phyloP scores from a whole-genome alignment of 2,329 filamentous ascomycete genomes.

The Domatiomyces catenatus region DNA sequence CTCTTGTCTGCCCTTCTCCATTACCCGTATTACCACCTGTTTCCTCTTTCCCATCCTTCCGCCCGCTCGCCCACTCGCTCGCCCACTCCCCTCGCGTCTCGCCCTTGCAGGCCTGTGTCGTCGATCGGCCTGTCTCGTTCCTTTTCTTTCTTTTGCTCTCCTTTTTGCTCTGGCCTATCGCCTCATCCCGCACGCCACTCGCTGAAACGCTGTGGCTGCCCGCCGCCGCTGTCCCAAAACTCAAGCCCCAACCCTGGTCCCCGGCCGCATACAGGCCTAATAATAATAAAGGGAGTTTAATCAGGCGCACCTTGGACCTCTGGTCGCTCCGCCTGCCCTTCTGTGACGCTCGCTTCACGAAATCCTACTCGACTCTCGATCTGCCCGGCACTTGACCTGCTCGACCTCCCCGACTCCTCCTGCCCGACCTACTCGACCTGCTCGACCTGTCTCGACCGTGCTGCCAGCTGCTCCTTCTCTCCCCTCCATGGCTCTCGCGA shows the following conservation, averaged over 20 bases:
- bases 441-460: not conserved
- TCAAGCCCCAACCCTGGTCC: not conserved
- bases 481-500: not conserved
- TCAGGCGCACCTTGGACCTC: not conserved
- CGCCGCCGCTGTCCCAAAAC: not conserved
- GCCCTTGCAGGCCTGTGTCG: not conserved
- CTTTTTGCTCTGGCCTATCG: conserved; percentile 1
- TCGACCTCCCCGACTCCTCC: too few species aligned
- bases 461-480: not conserved
- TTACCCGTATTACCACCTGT: conserved; percentile 9
- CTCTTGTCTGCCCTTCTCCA: not conserved
- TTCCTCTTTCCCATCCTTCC: conserved; percentile 4
- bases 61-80: not conserved
- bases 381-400: too few species aligned
- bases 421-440: too few species aligned
- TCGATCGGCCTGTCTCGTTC: conserved; percentile 9
- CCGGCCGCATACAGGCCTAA: not conserved
- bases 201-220: not conserved
- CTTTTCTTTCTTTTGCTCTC: conserved; percentile 6
- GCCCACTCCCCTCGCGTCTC: not conserved
- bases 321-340: not conserved
- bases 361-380: not conserved
- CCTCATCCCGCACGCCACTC: not conserved
- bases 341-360: not conserved
- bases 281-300: not conserved